These are phyloP conservation scores for Colletotrichum gloeosporioides DNA, from an alignment of 2,329 filamentous ascomycete genomes.

Conservation along the genomic window DNA sequence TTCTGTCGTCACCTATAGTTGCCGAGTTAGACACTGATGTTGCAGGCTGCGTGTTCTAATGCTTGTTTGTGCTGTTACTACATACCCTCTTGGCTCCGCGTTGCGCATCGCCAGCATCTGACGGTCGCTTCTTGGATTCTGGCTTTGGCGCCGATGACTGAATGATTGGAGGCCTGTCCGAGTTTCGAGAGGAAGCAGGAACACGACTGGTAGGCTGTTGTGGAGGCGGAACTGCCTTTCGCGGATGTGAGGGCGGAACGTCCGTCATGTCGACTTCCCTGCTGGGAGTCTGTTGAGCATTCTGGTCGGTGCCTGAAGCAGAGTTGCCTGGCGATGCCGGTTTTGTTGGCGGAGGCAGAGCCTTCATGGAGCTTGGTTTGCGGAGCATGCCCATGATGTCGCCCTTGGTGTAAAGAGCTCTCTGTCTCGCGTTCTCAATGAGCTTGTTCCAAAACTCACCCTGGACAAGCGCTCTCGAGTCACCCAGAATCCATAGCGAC, in stretches of 20 bases:
- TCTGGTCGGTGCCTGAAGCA: background rate
- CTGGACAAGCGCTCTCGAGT: slow-evolving; percentile 83
- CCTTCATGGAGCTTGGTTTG: slow-evolving; percentile 39
- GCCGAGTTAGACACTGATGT: background rate
- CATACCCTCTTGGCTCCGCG: slow-evolving; percentile 47
- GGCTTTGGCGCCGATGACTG: slow-evolving; percentile 35
- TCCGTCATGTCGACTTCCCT: slow-evolving; percentile 23
- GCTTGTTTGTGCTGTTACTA: slow-evolving; percentile 18
- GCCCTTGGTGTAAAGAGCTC: slow-evolving; percentile 79
- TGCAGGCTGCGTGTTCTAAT: background rate
- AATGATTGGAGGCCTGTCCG: slow-evolving; percentile 39
- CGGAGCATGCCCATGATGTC: slow-evolving; percentile 57
- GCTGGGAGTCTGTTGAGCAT: background rate
- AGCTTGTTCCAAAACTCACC: slow-evolving; percentile 91
- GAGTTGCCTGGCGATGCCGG: slow-evolving; percentile 28
- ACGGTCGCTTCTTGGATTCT: slow-evolving; percentile 46
- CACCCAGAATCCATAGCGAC: slow-evolving; percentile 94
- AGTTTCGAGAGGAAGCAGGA: slow-evolving; percentile 2
- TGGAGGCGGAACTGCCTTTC: background rate
- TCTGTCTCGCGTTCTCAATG: slow-evolving; percentile 78
- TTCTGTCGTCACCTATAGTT: slow-evolving; percentile 16
- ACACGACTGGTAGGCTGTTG: background rate
- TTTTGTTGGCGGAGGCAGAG: slow-evolving; percentile 23
- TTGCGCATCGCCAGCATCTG: slow-evolving; percentile 41
- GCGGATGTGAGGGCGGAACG: background rate